These are phyloP conservation scores for Hanseniaspora nectarophila DNA, from an alignment of 805 yeast species.

Conservation along the genomic window DNA sequence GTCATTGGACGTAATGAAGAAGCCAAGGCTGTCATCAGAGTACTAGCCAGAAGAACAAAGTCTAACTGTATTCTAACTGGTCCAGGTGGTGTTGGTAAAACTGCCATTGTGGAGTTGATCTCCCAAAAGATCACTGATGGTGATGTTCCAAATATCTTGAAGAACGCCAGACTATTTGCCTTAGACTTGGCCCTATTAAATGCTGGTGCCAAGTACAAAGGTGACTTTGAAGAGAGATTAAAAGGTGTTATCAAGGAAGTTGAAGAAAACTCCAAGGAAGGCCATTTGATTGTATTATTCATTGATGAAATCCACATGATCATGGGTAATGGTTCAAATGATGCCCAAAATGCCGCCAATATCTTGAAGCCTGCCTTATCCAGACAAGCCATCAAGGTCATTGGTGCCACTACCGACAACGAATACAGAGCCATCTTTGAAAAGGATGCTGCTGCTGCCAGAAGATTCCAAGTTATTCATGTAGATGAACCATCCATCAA, in stretches of 20 bases:
- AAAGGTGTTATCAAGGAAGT: slow-evolving; percentile 93
- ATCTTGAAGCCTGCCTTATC: slow-evolving; percentile 94
- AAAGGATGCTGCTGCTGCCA: slow-evolving; percentile 96
- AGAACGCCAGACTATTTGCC: slow-evolving; percentile 69
- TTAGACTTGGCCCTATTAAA: slow-evolving; percentile 91
- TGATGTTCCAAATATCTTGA: slow-evolving; percentile 83
- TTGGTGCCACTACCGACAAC: slow-evolving; percentile 93
- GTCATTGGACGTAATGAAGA: slow-evolving; percentile 99
- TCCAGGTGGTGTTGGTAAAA: slow-evolving; percentile 99
- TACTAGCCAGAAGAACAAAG: slow-evolving; percentile 91
- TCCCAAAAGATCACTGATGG: slow-evolving; percentile 93
- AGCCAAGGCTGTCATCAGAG: slow-evolving; percentile 87
- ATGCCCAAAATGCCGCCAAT: slow-evolving; percentile 61
- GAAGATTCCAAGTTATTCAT: slow-evolving; percentile 95
- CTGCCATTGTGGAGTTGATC: slow-evolving; percentile 95
- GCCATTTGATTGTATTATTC: slow-evolving; percentile 75
- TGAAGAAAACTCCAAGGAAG: slow-evolving; percentile 49
- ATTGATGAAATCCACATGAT: slow-evolving; percentile 98
- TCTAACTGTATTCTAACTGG: slow-evolving; percentile 95
- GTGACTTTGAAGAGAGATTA: slow-evolving; percentile 95
- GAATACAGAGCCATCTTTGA: slow-evolving; percentile 88
- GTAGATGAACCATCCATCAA: slow-evolving; percentile 86
- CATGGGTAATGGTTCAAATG: slow-evolving; percentile 98
- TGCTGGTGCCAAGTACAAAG: slow-evolving; percentile 97
- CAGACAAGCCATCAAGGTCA: slow-evolving; percentile 90